A percentile compares a stretch with the other conserved stretches of the same genome.
These are phyloP conservation scores for Colletotrichum sidae DNA, from an alignment of 2,329 filamentous ascomycete species.

Conservation along the genomic window DNA sequence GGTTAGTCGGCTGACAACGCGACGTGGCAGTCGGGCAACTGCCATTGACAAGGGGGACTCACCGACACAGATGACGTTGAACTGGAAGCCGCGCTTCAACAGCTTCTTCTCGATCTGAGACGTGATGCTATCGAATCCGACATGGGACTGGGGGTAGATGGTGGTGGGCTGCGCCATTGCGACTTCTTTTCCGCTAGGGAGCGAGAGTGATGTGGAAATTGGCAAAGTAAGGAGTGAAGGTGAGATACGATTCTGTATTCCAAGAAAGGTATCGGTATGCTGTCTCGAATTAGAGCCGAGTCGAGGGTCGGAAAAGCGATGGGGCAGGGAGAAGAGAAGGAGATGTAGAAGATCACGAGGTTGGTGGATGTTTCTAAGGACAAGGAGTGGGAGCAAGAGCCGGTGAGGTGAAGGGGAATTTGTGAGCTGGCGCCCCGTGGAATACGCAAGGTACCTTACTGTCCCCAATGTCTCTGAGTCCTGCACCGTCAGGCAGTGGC, in stretches of 20 bases:
- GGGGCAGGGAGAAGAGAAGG: constrained; percentile 27
- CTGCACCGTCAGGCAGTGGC: constrained; percentile 31
- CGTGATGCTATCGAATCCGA: constrained; percentile 99
- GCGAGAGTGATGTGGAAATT: constrained; percentile 45
- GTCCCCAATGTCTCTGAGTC: constrained; percentile 24
- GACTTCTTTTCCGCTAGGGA: constrained; percentile 45
- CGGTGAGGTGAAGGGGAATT: constrained; percentile 48
- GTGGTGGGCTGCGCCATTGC: constrained; percentile 70
- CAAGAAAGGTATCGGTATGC: constrained; percentile 49
- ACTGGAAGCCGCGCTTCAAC: constrained; percentile 99
- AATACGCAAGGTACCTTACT: constrained; percentile 23
- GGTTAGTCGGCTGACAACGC: constrained; percentile 25
- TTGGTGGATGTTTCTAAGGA: constrained; percentile 38
- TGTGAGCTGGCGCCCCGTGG: constrained; percentile 47
- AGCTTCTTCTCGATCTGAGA: constrained; percentile 99
- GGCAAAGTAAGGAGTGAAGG: constrained; percentile 45
- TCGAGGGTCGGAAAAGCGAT: constrained; percentile 39
- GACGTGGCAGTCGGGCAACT: constrained; percentile 10
- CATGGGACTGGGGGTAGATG: constrained; percentile 94
- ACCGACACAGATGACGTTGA: constrained; percentile 99
- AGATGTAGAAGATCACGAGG: constrained; percentile 36
- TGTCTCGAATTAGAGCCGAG: constrained; percentile 41
- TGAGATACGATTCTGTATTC: constrained; percentile 43
- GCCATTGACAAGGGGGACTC: constrained; percentile 57
- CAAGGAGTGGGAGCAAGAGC: constrained; percentile 30